Conservation (phyloP, 1,139 yeast species). For the Suhomyces choctaworum region DNA sequence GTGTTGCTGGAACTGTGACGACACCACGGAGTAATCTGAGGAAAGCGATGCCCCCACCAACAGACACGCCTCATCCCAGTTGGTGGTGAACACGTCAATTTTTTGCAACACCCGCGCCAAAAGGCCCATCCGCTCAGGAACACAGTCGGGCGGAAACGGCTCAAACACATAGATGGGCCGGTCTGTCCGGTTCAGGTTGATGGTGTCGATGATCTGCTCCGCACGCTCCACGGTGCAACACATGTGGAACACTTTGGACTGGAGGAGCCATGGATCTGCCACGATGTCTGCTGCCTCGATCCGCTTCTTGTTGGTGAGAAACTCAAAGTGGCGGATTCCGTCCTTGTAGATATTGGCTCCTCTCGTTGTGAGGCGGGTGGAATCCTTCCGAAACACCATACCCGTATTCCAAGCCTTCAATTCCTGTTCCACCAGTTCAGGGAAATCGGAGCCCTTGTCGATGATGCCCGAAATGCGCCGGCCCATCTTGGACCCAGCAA, state of each 20-base stretch:
- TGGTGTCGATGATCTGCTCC: conserved; percentile 40
- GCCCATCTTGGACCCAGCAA: conserved; percentile 39
- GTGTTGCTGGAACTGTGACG: conserved; percentile 39
- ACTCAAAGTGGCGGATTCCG: conserved; percentile 53
- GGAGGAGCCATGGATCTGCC: conserved; percentile 31
- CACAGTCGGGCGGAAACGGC: conserved; percentile 80
- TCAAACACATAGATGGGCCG: conserved; percentile 67
- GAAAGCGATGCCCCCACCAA: conserved; percentile 39
- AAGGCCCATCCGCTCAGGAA: conserved; percentile 43
- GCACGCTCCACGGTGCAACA: conserved; percentile 73
- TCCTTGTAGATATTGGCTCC: conserved; percentile 75
- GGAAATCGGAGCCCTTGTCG: conserved; percentile 82
- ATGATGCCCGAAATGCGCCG: conserved; percentile 61
- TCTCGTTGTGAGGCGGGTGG: conserved; percentile 63
- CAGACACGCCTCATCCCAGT: conserved; percentile 76
- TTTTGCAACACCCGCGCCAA: conserved; percentile 44
- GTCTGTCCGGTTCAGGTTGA: conserved; percentile 19
- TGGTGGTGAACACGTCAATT: conserved; percentile 74
- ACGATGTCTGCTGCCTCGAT: conserved; percentile 62
- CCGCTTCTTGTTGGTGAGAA: conserved; percentile 60
- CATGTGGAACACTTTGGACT: conserved; percentile 61
- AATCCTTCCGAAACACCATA: conserved; percentile 52
- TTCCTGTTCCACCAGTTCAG: conserved; percentile 44
- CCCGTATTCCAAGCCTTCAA: conserved; percentile 65
- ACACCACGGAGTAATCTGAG: conserved; percentile 34